Base-by-base conservation (phyloP, 2,329 filamentous ascomycete genomes). In the Ceratocystis albifundus region DNA sequence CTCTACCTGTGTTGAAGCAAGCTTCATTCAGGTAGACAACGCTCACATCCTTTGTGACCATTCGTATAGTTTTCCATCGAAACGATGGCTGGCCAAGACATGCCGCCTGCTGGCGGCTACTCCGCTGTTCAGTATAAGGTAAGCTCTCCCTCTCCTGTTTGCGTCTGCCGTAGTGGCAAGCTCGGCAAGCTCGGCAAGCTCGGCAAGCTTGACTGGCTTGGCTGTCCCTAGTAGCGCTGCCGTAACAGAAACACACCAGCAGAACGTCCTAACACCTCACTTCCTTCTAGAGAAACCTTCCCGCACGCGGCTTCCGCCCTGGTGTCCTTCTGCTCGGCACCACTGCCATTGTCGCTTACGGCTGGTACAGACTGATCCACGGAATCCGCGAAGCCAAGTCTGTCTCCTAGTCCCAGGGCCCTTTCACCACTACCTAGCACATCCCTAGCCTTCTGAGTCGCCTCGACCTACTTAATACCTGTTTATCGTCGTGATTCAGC, bases 71-170 rank as follows among this genome's bases (percentile, higher is more conserved):
- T 36, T 59, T 30, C 62, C 62, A 25, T 6, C 32, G 44, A 15
- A 63, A 44, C 32, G 12, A 68, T 68, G 66, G 48, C 66, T 32
- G 67, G 61, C 45, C 92, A 97, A 84, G 94, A 99, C 82, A 90
- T 99, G 85, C 94, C 94, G 80, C 94, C 94, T 72, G 77, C 79
- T 74, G 94, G 93, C 81, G 94, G 94, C 82, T 99, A 99, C 79
- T 88, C 86, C 77, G 88, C 93, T 77, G 88, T 99, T 71, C 94
- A 99, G 80, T 99, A 96, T 83, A 96, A 96, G 86, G 89, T 92
- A 77, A 74, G 81, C 25, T 8, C 17, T 20, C n/a, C 30, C 44
- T 15, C 4, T 5, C n/a, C 15, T 20, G 25, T 6, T 17, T 15
- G 28, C 4, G 22, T 30, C 22, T 30, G 17, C 53, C 53, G 22